A percentile compares a stretch with the other conserved stretches of the same genome.
These are phyloP conservation scores for Colletotrichum euphorbiae DNA, from an alignment of 2,329 filamentous ascomycete species.

Conservation along the genomic window DNA sequence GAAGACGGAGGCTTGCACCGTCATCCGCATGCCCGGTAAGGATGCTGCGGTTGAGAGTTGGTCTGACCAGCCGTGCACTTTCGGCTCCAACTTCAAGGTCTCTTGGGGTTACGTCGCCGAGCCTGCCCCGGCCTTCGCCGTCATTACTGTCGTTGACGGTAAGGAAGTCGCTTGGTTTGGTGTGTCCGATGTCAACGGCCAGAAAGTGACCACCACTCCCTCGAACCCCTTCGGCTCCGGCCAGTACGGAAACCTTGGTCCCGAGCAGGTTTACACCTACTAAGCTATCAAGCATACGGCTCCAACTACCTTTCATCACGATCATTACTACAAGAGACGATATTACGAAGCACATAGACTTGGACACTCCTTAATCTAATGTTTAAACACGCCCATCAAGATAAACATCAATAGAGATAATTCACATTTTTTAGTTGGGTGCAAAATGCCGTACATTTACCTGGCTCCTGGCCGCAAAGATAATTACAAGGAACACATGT, in stretches of 20 bases:
- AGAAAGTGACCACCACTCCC: slow-evolving; percentile 26
- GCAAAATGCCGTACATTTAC: background rate
- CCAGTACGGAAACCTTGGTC: slow-evolving; percentile 30
- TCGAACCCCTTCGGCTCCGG: slow-evolving; percentile 33
- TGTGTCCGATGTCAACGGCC: slow-evolving; percentile 29
- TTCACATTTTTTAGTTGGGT: background rate
- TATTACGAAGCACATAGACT: background rate
- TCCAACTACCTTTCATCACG: background rate
- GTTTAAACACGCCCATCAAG: background rate
- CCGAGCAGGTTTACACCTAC: slow-evolving; percentile 34
- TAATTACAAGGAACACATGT: slow-evolving; percentile 18
- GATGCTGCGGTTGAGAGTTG: slow-evolving; percentile 29
- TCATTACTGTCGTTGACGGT: slow-evolving; percentile 13
- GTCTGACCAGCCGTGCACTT: slow-evolving; percentile 28
- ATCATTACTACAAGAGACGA: background rate
- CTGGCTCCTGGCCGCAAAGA: slow-evolving; percentile 14
- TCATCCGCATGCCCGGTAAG: slow-evolving; percentile 21
- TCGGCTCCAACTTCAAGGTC: slow-evolving; percentile 25
- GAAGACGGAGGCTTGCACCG: slow-evolving; percentile 18
- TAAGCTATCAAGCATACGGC: background rate
- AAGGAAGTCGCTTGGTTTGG: slow-evolving; percentile 24
- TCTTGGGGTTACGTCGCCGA: slow-evolving; percentile 24
- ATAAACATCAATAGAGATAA: background rate
- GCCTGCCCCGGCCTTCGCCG: slow-evolving; percentile 11
- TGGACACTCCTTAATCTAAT: slow-evolving; percentile 12